Evolutionary conservation across 306 rosid genomes (phyloP), one percentile per base, ranked within the genome.

Genomic region (Delonix regia): DNA sequence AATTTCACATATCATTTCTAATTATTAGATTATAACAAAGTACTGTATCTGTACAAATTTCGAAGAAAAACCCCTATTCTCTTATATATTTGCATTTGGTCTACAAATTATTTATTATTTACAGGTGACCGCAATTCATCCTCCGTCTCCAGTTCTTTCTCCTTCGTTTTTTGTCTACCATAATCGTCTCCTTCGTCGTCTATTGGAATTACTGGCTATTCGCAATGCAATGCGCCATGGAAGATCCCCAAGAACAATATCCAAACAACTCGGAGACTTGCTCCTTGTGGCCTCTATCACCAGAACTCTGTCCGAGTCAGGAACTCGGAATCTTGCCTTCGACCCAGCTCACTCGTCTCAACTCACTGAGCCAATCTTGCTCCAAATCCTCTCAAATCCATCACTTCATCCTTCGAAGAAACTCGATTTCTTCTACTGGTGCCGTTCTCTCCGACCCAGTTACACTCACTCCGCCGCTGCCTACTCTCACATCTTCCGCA

Each of bases 351-450:
- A 48, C 52, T 71, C 92, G 12, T 70, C 85, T 5, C 75, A 90
- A 1, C 80, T 94, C 77, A 83, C 92, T 7, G 81, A 87, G 6
- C 77, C 89, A 60, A 81, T 92, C 67, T 71, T 90, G 78, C 91
- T 86, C 65, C 82, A 62, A 74, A 71, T 92, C 80, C 97, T 94
- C 66, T 59, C 81, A 44, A 82, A 85, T 18, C 85, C 77, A 18
- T 74, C 89, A 2, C 86, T 92, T 38, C 87, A 86, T 52, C 90
- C 90, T 16, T 88, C 93, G 4, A 84, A 88, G 12, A 90, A 94
- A 75, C 87, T 92, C 15, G 85, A 81, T 72, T 89, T 94, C 86
- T 92, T 92, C 87, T 74, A 71, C 2, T 90, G 94, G 89, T 82
- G 81, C 12, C 75, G 85, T 48, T 78, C 92, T 47, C 87, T 80